phyloP scores from a whole-genome alignment of 2,329 filamentous ascomycete genomes.

The Thelonectria discophora region DNA sequence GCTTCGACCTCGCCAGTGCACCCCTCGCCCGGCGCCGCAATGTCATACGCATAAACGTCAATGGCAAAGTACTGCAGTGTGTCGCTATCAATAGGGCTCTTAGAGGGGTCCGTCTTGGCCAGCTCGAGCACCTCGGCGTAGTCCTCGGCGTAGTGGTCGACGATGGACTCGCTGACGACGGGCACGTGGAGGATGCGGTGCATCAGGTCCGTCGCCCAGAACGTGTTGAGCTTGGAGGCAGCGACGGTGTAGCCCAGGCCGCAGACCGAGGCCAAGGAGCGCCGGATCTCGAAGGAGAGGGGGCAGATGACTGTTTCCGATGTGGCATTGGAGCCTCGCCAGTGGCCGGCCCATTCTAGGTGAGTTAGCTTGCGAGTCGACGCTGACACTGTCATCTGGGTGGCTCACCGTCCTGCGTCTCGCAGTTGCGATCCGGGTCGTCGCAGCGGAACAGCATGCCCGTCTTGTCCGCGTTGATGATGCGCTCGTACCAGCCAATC shows the following conservation, averaged over 20 bases:
- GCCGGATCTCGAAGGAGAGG: slow-evolving; percentile 66
- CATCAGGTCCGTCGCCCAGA: slow-evolving; percentile 72
- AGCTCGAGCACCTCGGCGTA: slow-evolving; percentile 64
- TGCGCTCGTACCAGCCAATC: slow-evolving; percentile 69
- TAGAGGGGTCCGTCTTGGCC: slow-evolving; percentile 57
- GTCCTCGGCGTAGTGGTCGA: slow-evolving; percentile 70
- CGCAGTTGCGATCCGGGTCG: slow-evolving; percentile 72
- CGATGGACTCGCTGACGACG: slow-evolving; percentile 64
- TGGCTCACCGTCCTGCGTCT: slow-evolving; percentile 54
- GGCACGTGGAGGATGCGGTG: slow-evolving; percentile 73
- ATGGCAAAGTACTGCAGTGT: slow-evolving; percentile 74
- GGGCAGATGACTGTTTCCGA: slow-evolving; percentile 75
- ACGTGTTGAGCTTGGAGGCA: slow-evolving; percentile 63
- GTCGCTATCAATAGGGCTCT: slow-evolving; percentile 66
- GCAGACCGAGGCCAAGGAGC: slow-evolving; percentile 67
- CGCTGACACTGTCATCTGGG: no score
- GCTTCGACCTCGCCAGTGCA: slow-evolving; percentile 59
- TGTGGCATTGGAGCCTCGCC: slow-evolving; percentile 71
- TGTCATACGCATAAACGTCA: slow-evolving; percentile 72
- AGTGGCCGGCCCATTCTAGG: slow-evolving; percentile 72
- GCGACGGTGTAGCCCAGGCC: slow-evolving; percentile 70
- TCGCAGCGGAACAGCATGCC: slow-evolving; percentile 73
- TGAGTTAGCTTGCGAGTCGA: background rate
- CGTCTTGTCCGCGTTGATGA: slow-evolving; percentile 65
- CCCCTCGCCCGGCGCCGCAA: slow-evolving; percentile 69